phyloP scores from a whole-genome alignment of 495 filamentous ascomycete species.

The Aspergillus homomorphus region DNA sequence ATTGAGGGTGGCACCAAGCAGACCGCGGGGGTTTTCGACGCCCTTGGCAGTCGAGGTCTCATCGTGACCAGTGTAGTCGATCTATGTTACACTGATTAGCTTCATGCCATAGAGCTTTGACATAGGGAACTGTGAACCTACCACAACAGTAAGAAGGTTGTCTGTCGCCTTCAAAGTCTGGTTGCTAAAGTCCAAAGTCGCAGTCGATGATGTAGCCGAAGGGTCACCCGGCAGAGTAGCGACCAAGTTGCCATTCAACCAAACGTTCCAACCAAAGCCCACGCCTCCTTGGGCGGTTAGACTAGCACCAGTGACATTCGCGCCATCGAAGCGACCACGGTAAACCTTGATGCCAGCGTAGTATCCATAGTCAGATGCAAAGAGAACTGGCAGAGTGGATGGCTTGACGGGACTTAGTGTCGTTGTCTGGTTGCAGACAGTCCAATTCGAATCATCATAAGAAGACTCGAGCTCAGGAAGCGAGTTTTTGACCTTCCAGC shows the following conservation, averaged over 20 bases:
- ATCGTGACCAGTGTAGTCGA: conserved; percentile 68
- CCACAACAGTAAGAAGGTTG: conserved; percentile 14
- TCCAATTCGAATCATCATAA: conserved; percentile 65
- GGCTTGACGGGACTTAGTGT: conserved; percentile 52
- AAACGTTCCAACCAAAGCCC: conserved; percentile 52
- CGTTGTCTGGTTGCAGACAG: conserved; percentile 41
- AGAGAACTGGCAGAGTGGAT: conserved; percentile 57
- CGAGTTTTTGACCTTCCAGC: conserved; percentile 63
- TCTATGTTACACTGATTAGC: conserved; percentile 51
- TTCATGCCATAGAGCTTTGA: conserved; percentile 28
- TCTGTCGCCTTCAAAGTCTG: conserved; percentile 37
- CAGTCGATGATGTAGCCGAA: conserved; percentile 29
- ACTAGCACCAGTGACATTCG: conserved; percentile 50
- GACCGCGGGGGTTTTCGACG: conserved; percentile 66
- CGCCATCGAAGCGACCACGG: conserved; percentile 64
- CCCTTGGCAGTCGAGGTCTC: conserved; percentile 52
- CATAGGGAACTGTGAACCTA: neutral
- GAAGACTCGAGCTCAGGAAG: conserved; percentile 58
- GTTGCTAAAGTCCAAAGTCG: conserved; percentile 47
- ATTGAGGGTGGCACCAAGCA: conserved; percentile 53
- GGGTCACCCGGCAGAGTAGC: conserved; percentile 53
- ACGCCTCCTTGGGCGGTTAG: conserved; percentile 57
- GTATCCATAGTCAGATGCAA: conserved; percentile 67
- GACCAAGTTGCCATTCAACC: conserved; percentile 49
- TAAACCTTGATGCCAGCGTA: conserved; percentile 62